phyloP scores from a whole-genome alignment of 2,329 filamentous ascomycete genomes.

The Stagonosporopsis cucurbitacearum region DNA sequence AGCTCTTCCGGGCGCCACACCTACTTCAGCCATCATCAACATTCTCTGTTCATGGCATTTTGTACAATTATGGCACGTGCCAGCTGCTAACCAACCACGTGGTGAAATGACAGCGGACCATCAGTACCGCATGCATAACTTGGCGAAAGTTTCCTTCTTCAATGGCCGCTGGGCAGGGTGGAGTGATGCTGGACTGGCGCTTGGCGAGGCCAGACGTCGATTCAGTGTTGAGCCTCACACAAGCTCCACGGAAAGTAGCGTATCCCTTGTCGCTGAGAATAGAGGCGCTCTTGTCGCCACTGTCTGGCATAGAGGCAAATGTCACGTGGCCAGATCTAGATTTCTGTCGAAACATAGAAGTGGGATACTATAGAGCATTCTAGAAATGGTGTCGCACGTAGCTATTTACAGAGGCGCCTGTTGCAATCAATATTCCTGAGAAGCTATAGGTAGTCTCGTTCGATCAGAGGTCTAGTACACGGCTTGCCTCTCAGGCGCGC shows the following conservation, averaged over 20 bases:
- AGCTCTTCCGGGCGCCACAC: slow-evolving; percentile 19
- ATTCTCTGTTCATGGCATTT: slow-evolving; percentile 2
- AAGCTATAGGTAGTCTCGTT: slow-evolving; percentile 4
- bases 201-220: slow-evolving; percentile 10
- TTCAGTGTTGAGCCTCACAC: slow-evolving; percentile 12
- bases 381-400: background rate
- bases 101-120: slow-evolving; percentile 9
- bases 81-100: slow-evolving; percentile 13
- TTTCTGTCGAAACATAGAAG: background rate
- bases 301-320: slow-evolving; percentile 8
- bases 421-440: slow-evolving; percentile 1
- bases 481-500: background rate
- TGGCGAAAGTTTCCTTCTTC: background rate
- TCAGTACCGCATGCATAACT: slow-evolving; percentile 5
- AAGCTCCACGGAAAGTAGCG: slow-evolving; percentile 9
- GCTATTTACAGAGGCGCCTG: slow-evolving; percentile 6
- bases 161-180: slow-evolving; percentile 5
- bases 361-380: slow-evolving; percentile 6
- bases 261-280: slow-evolving; percentile 5
- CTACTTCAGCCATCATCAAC: background rate
- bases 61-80: slow-evolving; percentile 2
- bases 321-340: slow-evolving; percentile 14
- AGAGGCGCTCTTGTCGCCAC: background rate
- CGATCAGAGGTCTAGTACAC: slow-evolving; percentile 9
- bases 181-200: background rate